Evolutionary conservation across 108 stramenopile species (phyloP), one percentile per base, ranked within the genome.

Genomic region (Fistulifera pelliculosa): DNA sequence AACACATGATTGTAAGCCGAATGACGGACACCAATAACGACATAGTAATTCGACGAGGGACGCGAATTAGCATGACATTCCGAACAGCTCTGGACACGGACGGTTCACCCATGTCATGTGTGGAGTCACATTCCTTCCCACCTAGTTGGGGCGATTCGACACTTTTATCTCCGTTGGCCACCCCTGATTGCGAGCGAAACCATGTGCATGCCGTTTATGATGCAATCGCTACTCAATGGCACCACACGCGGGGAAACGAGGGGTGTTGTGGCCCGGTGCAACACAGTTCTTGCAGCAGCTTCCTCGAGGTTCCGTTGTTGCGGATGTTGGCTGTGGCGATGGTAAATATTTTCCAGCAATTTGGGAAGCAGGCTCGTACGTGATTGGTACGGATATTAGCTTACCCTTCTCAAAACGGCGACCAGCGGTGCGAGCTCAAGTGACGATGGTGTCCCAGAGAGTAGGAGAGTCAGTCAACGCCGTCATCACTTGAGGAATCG

Each of bases 291-390:
- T 98, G 26, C 56, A 80, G 47, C 45, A 49, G 38, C 66, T 94
- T 7, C 81, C 90, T 4, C 56, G 52, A 6, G 93, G 90, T 0
- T 81, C 85, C 1, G 58, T 99, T 16, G 92, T 99, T 19, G 96
- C 88, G 0, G 98, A 99, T 68, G 74, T 93, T 4, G 98, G 98
- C 27, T 98, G 96, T 68, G 98, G 98, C 0, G 96, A 99, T 64
- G 98, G 98, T 15, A 96, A 98, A 60, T 90, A 95, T 62, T 83
- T 94, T 54, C 70, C 87, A 16, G 80, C 87, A 27, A 74, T 83
- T 42, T 66, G 68, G 56, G 74, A 79, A 45, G 69, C 62, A 16
- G 88, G 81, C 31, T 85, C 80, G n/a, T 89, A 72, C 65, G 92
- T 90, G 27, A 69, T 97, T 57, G 98, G 96, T n/a, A 90, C 89